phyloP scores from a whole-genome alignment of 2,329 filamentous ascomycete species.

The Cyphellophora europaea region DNA sequence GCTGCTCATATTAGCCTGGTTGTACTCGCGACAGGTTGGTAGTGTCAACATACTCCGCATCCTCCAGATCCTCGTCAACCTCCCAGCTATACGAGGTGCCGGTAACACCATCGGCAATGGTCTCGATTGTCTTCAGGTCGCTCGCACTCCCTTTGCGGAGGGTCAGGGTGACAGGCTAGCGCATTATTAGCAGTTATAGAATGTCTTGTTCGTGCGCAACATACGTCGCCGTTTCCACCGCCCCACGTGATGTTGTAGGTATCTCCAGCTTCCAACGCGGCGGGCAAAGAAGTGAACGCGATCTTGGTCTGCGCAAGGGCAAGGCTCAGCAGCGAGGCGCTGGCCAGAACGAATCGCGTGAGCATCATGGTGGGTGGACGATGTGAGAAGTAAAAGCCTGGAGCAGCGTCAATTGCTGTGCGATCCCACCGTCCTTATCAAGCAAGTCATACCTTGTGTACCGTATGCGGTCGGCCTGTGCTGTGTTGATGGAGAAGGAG shows the following conservation, averaged over 20 bases:
- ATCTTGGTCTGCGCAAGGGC: slow-evolving; percentile 38
- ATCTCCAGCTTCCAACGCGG: slow-evolving; percentile 38
- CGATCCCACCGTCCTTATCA: no score
- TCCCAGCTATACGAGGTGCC: slow-evolving; percentile 13
- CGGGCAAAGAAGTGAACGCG: slow-evolving; percentile 44
- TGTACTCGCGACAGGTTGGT: slow-evolving; percentile 22
- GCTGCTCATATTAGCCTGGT: slow-evolving; percentile 29
- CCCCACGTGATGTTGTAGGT: slow-evolving; percentile 35
- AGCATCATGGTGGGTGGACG: no score
- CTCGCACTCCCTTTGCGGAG: slow-evolving; percentile 43
- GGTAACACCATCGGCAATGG: slow-evolving; percentile 26
- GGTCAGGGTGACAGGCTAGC: slow-evolving; percentile 40
- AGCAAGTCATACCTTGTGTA: no score
- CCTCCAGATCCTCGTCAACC: slow-evolving; percentile 7
- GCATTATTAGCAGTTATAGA: no score
- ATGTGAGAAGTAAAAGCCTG: no score
- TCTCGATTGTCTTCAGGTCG: slow-evolving; percentile 41
- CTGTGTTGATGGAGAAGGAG: no score
- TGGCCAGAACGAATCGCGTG: slow-evolving; percentile 37
- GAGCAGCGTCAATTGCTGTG: no score
- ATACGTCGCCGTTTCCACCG: slow-evolving; percentile 26
- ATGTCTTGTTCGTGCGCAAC: no score
- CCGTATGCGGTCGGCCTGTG: no score
- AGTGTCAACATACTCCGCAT: slow-evolving; percentile 28
- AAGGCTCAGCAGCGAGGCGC: slow-evolving; percentile 33